These are phyloP conservation scores for Panaeolus cyanescens DNA, from an alignment of 768 basidiomycete species.

Conservation along the genomic window DNA sequence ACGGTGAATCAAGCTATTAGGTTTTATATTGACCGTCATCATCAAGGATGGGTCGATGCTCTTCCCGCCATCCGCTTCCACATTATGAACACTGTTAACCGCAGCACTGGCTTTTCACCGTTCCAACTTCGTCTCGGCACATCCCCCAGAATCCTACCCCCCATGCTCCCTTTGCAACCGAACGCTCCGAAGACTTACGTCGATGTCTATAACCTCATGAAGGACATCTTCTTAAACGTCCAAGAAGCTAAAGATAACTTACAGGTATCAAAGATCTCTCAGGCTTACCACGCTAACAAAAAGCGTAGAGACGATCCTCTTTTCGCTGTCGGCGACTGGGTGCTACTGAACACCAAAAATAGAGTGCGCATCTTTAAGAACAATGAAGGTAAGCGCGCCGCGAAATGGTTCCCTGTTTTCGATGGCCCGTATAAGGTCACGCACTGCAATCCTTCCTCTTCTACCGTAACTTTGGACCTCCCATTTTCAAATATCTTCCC, in stretches of 20 bases:
- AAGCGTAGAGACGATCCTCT: neutral
- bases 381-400: slow-evolving; percentile 18
- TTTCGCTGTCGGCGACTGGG: slow-evolving; percentile 1
- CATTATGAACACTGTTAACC: slow-evolving; percentile 32
- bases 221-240: slow-evolving; percentile 4
- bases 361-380: slow-evolving; percentile 24
- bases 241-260: slow-evolving; percentile 27
- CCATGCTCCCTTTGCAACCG: neutral
- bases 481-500: slow-evolving; percentile 25
- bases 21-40: slow-evolving; percentile 28
- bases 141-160: slow-evolving; percentile 13
- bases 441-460: slow-evolving; percentile 9
- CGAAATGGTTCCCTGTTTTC: slow-evolving; percentile 39
- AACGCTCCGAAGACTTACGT: neutral
- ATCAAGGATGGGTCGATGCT: slow-evolving; percentile 28
- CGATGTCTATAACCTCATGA: slow-evolving; percentile 6
- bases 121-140: slow-evolving; percentile 30
- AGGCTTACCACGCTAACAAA: slow-evolving; percentile 14
- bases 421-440: slow-evolving; percentile 31
- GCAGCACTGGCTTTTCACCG: slow-evolving; percentile 28
- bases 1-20: slow-evolving; percentile 29
- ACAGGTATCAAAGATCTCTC: slow-evolving; percentile 16
- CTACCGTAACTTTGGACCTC: slow-evolving; percentile 22
- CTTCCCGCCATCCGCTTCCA: slow-evolving; percentile 29
- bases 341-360: slow-evolving; percentile 28